Base-by-base conservation (phyloP, 1,284 basidiomycete species). In the Apiotrichum laibachii region DNA sequence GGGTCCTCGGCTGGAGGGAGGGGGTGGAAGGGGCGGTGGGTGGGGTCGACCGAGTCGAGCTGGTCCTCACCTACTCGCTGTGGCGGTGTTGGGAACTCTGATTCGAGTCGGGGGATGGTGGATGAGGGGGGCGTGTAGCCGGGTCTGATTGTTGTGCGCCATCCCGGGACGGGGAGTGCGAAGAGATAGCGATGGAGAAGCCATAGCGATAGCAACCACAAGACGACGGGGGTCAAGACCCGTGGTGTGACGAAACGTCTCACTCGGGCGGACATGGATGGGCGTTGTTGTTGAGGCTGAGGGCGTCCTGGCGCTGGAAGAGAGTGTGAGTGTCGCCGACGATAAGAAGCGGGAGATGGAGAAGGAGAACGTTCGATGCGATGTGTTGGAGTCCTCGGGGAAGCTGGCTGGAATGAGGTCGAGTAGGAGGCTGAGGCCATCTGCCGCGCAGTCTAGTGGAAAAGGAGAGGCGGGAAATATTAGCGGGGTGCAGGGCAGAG, bases 11-110 rank as follows among this genome's bases (percentile, higher is more conserved):
- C 75, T 3, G 67, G 59, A 5, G 58, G 51, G 7, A 72, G 53
- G 0, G 74, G 73, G 8, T 43, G 33, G 44, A 72, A 59, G 0
- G 74, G 66, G 15, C 76, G 67, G 54, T 67, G 75, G 18, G 55
- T 55, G 1, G 69, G 62, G 55, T 73, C 64, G 5, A 67, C 50
- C 12, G 73, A 73, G 42, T 72, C 70, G 12, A 68, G 47, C 0
- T 35, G 21, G 59, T 72, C 70, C 49, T 72, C 68, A 2, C 68
- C 67, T 16, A 58, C 43, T 5, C 73, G 67, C 2, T 56, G 37
- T 18, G 67, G 66, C 5, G 70, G 70, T 6, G 56, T 50, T 1
- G 72, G 72, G 34, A 68, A 72, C 16, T 2, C 37, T 5, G 33
- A 18, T 13, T 53, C 16, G 7, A 40, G 40, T 53, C 18, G 53